Evolutionary conservation across 345 rosid species (phyloP).

Genomic region (Kernera saxatilis): DNA sequence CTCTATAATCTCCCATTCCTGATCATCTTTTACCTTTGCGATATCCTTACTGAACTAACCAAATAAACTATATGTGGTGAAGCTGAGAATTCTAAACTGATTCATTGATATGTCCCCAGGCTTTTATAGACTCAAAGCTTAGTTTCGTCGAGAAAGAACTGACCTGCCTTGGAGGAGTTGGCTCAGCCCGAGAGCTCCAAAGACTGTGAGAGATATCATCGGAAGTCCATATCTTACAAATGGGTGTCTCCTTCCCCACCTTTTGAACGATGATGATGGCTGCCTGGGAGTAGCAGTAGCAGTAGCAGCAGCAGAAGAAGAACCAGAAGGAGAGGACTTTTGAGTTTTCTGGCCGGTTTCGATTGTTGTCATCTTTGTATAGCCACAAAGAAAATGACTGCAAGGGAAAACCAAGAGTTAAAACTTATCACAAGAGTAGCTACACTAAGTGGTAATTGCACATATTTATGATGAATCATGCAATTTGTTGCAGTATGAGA

Average conservation of each 20-base stretch:
- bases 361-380: constrained; percentile 30
- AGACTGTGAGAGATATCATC: constrained; percentile 82
- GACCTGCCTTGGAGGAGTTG: constrained; percentile 97
- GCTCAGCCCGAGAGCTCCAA: constrained; percentile 74
- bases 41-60: constrained; percentile 78
- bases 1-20: constrained; percentile 91
- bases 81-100: not conserved
- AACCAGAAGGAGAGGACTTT: constrained; percentile 20
- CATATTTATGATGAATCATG: not conserved
- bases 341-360: constrained; percentile 21
- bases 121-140: not conserved
- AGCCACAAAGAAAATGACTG: constrained; percentile 11
- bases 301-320: constrained; percentile 10
- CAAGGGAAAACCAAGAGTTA: not conserved
- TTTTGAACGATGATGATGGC: constrained; percentile 43
- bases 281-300: constrained; percentile 18
- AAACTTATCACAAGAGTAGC: not conserved
- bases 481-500: not conserved
- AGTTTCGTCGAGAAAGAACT: constrained; percentile 14
- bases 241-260: constrained; percentile 87
- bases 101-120: not conserved
- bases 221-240: constrained; percentile 92
- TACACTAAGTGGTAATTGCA: not conserved
- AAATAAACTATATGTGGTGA: not conserved
- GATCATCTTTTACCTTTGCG: constrained; percentile 76